Evolutionary conservation across 305 asterid genomes (phyloP).

Genomic region (Fraxinus nigra): DNA sequence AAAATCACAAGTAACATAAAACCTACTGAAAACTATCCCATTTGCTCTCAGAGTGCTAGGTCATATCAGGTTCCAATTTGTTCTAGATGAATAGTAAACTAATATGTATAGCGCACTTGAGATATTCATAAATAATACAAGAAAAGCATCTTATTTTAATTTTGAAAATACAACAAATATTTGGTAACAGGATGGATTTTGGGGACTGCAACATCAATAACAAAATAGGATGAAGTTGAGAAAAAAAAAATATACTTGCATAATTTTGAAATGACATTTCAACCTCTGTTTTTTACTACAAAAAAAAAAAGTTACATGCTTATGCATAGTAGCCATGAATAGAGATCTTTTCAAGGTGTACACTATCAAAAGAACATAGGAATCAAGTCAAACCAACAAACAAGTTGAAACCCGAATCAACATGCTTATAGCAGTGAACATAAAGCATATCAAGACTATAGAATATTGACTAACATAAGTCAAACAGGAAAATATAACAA

Average conservation of each 20-base stretch:
- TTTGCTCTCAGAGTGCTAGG: constrained; percentile 13
- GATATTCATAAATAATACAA: not conserved
- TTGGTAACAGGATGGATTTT: not conserved
- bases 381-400: not conserved
- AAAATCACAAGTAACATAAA: constrained; percentile 31
- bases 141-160: not conserved
- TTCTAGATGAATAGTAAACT: not conserved
- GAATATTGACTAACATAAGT: not conserved
- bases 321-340: not conserved
- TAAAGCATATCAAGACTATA: not conserved
- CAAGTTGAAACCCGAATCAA: not conserved
- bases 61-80: constrained; percentile 13
- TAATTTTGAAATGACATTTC: not conserved
- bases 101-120: not conserved
- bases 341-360: not conserved
- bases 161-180: not conserved
- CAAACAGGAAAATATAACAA: not conserved
- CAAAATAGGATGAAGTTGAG: not conserved
- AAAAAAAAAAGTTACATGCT: not conserved
- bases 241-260: not conserved
- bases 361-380: not conserved
- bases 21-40: not conserved
- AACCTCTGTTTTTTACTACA: not conserved
- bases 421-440: not conserved
- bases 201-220: not conserved